Conservation (phyloP, 169 alveolate species). For the Theileria sp. region DNA sequence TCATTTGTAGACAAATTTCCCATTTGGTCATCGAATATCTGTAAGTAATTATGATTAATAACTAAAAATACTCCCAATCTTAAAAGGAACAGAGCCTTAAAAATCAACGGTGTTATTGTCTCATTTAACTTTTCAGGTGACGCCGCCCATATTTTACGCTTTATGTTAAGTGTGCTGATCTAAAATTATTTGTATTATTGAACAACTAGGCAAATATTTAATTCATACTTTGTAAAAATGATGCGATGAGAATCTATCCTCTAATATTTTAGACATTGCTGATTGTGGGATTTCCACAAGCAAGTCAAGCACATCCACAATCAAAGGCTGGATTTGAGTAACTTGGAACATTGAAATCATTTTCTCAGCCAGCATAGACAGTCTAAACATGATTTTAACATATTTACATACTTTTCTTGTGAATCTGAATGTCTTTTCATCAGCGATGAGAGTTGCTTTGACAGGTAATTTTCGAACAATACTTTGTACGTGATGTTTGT, state of each 20-base stretch:
- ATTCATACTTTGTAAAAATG: conserved; percentile 64
- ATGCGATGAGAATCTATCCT: conserved; percentile 70
- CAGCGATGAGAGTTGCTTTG: conserved; percentile 66
- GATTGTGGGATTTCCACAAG: conserved; percentile 67
- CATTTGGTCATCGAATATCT: conserved; percentile 53
- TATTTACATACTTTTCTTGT: conserved; percentile 31
- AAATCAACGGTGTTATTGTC: conserved; percentile 38
- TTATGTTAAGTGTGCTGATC: conserved; percentile 37
- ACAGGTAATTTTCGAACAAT: conserved; percentile 67
- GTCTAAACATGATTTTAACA: conserved; percentile 13
- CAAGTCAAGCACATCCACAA: conserved; percentile 63
- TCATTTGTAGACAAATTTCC: conserved; percentile 10
- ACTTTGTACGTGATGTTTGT: conserved; percentile 70
- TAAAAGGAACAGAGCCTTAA: conserved; percentile 48
- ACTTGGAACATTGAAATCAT: conserved; percentile 78
- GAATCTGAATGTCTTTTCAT: conserved; percentile 56
- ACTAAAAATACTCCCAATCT: conserved; percentile 45
- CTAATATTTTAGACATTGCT: conserved; percentile 65
- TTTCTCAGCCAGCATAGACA: conserved; percentile 63
- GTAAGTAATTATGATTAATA: neutral
- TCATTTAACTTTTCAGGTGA: conserved; percentile 43
- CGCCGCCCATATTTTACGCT: conserved; percentile 59
- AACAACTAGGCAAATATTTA: neutral
- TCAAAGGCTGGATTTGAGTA: conserved; percentile 74
- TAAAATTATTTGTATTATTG: neutral